phyloP scores from a whole-genome alignment of 2,329 filamentous ascomycete genomes.

The Cephalotrichum gorgonifer region DNA sequence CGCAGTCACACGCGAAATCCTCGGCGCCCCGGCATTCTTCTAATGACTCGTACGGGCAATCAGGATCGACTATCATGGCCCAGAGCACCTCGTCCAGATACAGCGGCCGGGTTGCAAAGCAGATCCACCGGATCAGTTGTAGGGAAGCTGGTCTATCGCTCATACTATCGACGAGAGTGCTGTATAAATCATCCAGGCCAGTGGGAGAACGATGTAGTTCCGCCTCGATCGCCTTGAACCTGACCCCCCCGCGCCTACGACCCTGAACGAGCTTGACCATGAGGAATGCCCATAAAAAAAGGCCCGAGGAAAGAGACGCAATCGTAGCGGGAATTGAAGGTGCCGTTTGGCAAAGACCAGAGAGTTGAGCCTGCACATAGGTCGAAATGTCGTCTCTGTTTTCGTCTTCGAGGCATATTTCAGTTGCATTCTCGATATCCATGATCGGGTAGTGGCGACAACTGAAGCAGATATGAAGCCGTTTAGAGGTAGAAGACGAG shows the following conservation, averaged over 20 bases:
- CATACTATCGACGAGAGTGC: slow-evolving; percentile 12
- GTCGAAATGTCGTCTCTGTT: slow-evolving; percentile 16
- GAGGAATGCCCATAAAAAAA: slow-evolving; percentile 25
- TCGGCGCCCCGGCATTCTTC: slow-evolving; percentile 9
- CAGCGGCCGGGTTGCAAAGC: slow-evolving; percentile 16
- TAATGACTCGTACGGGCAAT: slow-evolving; percentile 12
- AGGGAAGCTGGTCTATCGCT: slow-evolving; percentile 6
- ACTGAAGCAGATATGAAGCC: slow-evolving; percentile 17
- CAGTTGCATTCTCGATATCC: slow-evolving; percentile 8
- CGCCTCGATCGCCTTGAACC: slow-evolving; percentile 10
- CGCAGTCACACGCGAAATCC: slow-evolving; percentile 10
- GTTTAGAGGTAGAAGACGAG: slow-evolving; percentile 5
- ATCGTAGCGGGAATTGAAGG: slow-evolving; percentile 10
- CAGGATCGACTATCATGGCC: slow-evolving; percentile 16
- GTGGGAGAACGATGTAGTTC: slow-evolving; percentile 12
- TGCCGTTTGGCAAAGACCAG: neutral
- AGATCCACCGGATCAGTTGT: slow-evolving; percentile 21
- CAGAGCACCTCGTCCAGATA: slow-evolving; percentile 18
- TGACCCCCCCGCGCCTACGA: slow-evolving; percentile 8
- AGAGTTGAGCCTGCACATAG: slow-evolving; percentile 15
- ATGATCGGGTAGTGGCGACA: slow-evolving; percentile 21
- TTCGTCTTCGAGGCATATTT: slow-evolving; percentile 18
- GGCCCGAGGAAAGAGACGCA: slow-evolving; percentile 14
- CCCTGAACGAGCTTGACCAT: slow-evolving; percentile 12
- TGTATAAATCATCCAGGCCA: slow-evolving; percentile 15